These are phyloP conservation scores for Ascosphaera apis DNA, from an alignment of 2,329 filamentous ascomycete species.

Conservation along the genomic window DNA sequence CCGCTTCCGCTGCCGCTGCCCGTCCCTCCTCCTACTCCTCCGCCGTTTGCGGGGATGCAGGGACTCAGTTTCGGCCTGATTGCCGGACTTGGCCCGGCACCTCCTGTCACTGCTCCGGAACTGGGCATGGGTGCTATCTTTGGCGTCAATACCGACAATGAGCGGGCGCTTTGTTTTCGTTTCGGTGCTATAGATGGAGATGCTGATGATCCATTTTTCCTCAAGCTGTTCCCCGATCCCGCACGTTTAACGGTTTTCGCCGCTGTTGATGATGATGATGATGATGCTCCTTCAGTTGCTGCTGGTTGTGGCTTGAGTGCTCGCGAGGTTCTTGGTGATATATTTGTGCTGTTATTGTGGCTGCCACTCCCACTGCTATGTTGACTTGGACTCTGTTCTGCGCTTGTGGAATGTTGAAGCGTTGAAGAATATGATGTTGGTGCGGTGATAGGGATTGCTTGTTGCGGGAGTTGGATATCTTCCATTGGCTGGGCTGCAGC, in stretches of 20 bases:
- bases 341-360: not conserved
- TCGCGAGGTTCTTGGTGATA: not conserved
- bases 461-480: constrained; percentile 51
- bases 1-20: not conserved
- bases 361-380: not conserved
- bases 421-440: not conserved
- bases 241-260: not conserved
- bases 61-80: constrained; percentile 76
- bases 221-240: constrained; percentile 4
- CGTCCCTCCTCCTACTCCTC: not conserved
- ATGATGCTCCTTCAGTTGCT: not conserved
- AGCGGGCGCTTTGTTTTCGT: constrained; percentile 48
- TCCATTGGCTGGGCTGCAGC: constrained; percentile 25
- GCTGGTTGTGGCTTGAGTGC: not conserved
- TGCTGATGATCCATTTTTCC: constrained; percentile 26
- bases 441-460: constrained; percentile 17
- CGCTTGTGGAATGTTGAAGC: not conserved
- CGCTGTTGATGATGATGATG: not conserved
- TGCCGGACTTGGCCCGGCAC: constrained; percentile 39
- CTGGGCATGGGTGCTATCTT: not conserved
- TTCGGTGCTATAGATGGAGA: constrained; percentile 31
- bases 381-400: not conserved
- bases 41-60: constrained; percentile 37
- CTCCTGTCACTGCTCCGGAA: not conserved
- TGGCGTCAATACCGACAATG: constrained; percentile 33